Base-by-base conservation (phyloP, 2,329 filamentous ascomycete species). In the Talaromyces sp. region DNA sequence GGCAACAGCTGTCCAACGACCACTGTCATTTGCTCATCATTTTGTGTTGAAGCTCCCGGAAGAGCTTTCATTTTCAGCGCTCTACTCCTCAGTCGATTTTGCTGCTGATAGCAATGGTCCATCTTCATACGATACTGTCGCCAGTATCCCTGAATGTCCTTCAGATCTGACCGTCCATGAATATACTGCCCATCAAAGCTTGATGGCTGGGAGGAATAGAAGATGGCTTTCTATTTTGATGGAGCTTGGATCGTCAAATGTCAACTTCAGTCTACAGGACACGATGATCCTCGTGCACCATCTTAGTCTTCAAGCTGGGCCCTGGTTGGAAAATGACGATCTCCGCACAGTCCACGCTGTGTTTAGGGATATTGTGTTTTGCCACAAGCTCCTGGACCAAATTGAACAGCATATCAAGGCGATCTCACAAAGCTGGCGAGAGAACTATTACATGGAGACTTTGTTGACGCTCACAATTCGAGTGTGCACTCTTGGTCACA, bases 211-310 rank as follows among this genome's bases (percentile, higher is more conserved):
- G 0, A 75, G 70, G 15, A 58, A 68, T 43, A 66, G 75, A 1
- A 73, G 81, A 5, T 83, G 81, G 80, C 66, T 73, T 1, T 71
- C 75, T 2, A 71, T 85, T 0, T 63, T 83, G 0, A 60, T 75
- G 0, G 81, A 84, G 60, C 64, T 85, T 2, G 80, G 76, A 0
- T 76, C 79, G 1, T 76, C 78, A 0, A 81, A 80, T 59, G 53
- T 90, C 2, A 87, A 88, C 61, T 83, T 89, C 60, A 83, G 81
- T 31, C 78, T 77, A 0, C 76, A 82, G 31, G 74, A 78, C 0
- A 81, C 81, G 0, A 75, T 75, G 31, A 59, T 72, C 0, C 62
- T 87, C 0, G 65, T 89, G 1, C 70, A 72, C 1, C 80, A 82
- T 8, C 70, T 89, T 1, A 72, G 78, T 0, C 61, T 80, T 0